Base-by-base conservation (phyloP, 345 rosid genomes). In the Gossypium bickii region DNA sequence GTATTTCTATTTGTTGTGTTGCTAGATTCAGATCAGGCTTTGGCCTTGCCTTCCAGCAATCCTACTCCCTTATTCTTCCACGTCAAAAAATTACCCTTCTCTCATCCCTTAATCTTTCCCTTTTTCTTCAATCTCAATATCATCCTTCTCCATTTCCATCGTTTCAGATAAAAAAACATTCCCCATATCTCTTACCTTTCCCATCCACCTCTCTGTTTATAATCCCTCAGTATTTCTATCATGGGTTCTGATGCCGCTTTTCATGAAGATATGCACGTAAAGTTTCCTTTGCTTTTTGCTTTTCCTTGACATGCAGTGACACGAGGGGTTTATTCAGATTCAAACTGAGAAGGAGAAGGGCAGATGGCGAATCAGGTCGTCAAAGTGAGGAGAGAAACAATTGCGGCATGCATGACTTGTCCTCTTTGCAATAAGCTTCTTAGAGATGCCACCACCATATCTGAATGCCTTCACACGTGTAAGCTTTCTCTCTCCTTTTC, bases 401-500 rank as follows among this genome's bases (percentile, higher is more conserved):
- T 92, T 63, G 91, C 79, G 72, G 81, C 86, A 78, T 92, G 93
- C 92, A 79, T 92, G 86, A 89, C 88, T 66, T 93, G 97, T 70
- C 89, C 93, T 72, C 90, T 94, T 76, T 94, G 98, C 80, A 71
- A 91, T 3, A 86, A 83, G 77, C 86, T 94, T 81, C 80, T 94
- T 48, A 83, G 86, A 68, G 93, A 94, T 72, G 97, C 98, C 80
- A 92, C 97, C 75, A 90, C 97, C 82, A 86, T 94, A 73, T 83
- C 95, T 45, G 98, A 94, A 80, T 94, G 98, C 56, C 97, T 94
- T 67, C 98, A 94, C 64, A 87, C 98, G 71, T 94, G 98, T 94
- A 72, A 87, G 49, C 61, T 24, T 29, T 68, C 43, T 52, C 43
- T 67, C 22, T 16, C 58, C 27, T 27, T 11, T 47, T 55, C 27